Conservation (phyloP, 495 filamentous ascomycete genomes). For the Acidomyces sp. region DNA sequence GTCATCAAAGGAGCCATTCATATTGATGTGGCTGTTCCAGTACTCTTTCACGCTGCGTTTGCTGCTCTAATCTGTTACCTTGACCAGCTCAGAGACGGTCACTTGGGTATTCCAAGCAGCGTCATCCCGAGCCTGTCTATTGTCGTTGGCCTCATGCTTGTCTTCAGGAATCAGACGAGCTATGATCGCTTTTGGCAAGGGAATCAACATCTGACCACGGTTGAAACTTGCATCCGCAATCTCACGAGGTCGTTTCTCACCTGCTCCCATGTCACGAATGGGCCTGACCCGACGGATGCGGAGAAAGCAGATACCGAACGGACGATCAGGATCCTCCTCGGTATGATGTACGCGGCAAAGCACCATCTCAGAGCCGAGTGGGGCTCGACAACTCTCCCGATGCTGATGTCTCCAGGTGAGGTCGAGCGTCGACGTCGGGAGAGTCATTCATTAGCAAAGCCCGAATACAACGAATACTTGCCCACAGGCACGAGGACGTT, state of each 20-base stretch:
- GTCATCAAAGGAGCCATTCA: constrained; percentile 70
- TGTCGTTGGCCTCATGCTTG: constrained; percentile 69
- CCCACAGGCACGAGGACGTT: constrained; percentile 46
- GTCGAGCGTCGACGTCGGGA: constrained; percentile 11
- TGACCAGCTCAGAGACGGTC: constrained; percentile 41
- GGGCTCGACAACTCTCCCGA: constrained; percentile 37
- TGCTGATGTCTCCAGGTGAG: constrained; percentile 7
- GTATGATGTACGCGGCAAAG: constrained; percentile 62
- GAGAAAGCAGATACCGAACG: constrained; percentile 49
- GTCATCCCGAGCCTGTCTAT: constrained; percentile 69
- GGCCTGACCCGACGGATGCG: constrained; percentile 20
- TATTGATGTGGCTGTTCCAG: constrained; percentile 47
- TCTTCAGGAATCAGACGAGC: constrained; percentile 60
- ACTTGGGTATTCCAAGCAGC: constrained; percentile 47
- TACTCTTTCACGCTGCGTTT: constrained; percentile 51
- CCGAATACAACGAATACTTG: constrained; percentile 48
- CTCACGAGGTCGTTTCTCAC: constrained; percentile 45
- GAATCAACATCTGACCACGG: constrained; percentile 43
- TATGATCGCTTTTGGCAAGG: constrained; percentile 66
- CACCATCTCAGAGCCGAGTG: constrained; percentile 64
- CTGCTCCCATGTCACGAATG: constrained; percentile 29
- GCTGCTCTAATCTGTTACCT: constrained; percentile 51
- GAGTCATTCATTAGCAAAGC: constrained; percentile 33
- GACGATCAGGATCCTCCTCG: constrained; percentile 48
- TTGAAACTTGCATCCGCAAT: constrained; percentile 50